Base-by-base conservation (phyloP, 2,329 filamentous ascomycete genomes). In the Phyllosticta citribraziliensis region DNA sequence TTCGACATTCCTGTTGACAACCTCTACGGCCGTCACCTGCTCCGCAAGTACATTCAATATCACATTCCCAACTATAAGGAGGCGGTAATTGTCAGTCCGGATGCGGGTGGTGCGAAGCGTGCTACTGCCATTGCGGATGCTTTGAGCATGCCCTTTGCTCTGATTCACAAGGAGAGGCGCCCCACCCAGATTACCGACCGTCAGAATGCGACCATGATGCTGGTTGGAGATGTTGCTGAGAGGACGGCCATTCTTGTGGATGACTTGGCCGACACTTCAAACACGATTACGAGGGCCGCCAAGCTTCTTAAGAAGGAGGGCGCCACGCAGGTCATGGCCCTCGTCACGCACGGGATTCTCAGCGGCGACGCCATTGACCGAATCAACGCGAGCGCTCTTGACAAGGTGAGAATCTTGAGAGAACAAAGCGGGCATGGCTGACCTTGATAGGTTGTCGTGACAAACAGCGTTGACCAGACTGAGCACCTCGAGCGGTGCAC, bases 1-100 rank as follows among this genome's bases (percentile, higher is more conserved):
- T 97, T 99, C 72, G 93, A 99, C 71, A 96, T 97, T 62, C 94
- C 94, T 2, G 94, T 99, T 61, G 94, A 99, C 78, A 99, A 99
- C 73, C 82, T 99, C 19, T 97, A 97, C 76, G 93, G 87, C 61
- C 86, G 89, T 67, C 87, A 88, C 56, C 78, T 92, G 57, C 79
- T 87, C 62, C 83, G 84, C 70, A 84, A 82, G 68, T 86, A 86
- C 73, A 86, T 87, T 67, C 87, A 91, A 72, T 86, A 88, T 70
- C 85, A 91, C 69, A 94, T 96, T 63, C 87, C 89, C 56, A 87
- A 92, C 70, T 92, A 87, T 75, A 88, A 87, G 74, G 84, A 93
- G 62, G 89, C 90, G 47, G 91, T 99, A 54, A 88, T 99, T 70
- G 93, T 99, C 69, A 96, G 90, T 70, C 94, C 94, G 8, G 94